Percentiles rank a stretch among this genome's conserved stretches.
Conservation (phyloP, 2,329 filamentous ascomycete genomes). For the Diaporthe destruens region DNA sequence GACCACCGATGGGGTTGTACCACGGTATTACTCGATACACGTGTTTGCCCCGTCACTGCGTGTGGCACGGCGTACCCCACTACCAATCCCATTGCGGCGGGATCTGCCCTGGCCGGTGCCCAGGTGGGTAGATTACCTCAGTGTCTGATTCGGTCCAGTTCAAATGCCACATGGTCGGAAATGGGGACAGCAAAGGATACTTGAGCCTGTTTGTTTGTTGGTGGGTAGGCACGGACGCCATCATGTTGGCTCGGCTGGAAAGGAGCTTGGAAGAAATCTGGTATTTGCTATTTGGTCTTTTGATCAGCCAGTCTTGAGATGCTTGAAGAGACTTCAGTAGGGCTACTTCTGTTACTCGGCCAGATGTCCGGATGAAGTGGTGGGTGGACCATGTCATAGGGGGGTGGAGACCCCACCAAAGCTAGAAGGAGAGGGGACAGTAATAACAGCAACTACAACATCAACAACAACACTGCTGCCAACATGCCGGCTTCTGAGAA, state of each 20-base stretch:
- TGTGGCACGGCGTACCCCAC: constrained; percentile 21
- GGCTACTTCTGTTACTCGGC: too few relatives aligned
- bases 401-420: too few relatives aligned
- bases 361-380: too few relatives aligned
- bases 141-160: constrained; percentile 19
- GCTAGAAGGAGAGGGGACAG: too few relatives aligned
- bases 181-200: background rate
- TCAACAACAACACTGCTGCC: too few relatives aligned
- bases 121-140: background rate
- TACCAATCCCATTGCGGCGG: background rate
- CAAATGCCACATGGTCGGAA: constrained; percentile 23
- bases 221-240: background rate
- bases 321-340: too few relatives aligned
- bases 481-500: background rate
- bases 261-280: too few relatives aligned
- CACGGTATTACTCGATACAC: constrained; percentile 25
- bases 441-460: too few relatives aligned
- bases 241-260: too few relatives aligned
- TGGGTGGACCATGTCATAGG: too few relatives aligned
- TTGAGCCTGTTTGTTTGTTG: too few relatives aligned
- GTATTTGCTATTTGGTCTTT: too few relatives aligned
- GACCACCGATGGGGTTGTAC: constrained; percentile 23
- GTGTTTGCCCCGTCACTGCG: constrained; percentile 3
- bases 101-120: background rate
- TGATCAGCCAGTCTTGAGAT: background rate